Evolutionary conservation across 768 basidiomycete species (phyloP).

Genomic region (Macrocybe gigantea): DNA sequence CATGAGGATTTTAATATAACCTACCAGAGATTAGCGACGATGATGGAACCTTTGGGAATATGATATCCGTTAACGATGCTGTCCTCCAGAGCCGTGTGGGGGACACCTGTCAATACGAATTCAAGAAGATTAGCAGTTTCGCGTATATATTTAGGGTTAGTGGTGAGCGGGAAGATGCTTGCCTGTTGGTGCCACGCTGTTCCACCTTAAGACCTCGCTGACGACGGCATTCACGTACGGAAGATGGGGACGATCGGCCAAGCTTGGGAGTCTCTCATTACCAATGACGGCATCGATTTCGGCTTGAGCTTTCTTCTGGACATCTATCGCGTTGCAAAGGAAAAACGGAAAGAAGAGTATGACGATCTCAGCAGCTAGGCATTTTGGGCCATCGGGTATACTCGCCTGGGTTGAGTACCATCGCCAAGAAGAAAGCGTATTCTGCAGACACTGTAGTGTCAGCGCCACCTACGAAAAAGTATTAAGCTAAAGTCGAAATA

Average conservation of each 20-base stretch:
- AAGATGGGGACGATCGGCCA: constrained; percentile 35
- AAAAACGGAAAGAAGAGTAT: not conserved
- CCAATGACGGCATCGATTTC: constrained; percentile 44
- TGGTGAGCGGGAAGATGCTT: not conserved
- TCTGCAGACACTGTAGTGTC: constrained; percentile 44
- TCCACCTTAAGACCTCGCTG: constrained; percentile 45
- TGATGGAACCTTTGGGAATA: constrained; percentile 43
- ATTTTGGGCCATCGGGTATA: not conserved
- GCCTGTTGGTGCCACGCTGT: constrained; percentile 41
- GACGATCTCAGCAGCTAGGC: not conserved
- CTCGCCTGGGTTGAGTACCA: constrained; percentile 33
- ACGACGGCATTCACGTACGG: constrained; percentile 44
- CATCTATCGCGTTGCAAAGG: constrained; percentile 25
- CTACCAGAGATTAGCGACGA: constrained; percentile 45
- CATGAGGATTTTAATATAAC: not conserved
- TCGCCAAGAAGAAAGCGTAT: constrained; percentile 44
- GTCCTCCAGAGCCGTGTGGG: constrained; percentile 41
- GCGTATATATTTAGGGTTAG: not conserved
- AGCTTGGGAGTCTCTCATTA: constrained; percentile 27
- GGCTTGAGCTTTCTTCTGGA: constrained; percentile 44
- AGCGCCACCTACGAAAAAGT: constrained; percentile 30
- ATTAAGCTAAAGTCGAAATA: not conserved
- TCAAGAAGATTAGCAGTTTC: not conserved
- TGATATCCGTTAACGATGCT: constrained; percentile 35
- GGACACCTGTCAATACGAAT: constrained; percentile 25